Conservation (phyloP, 805 yeast genomes). For the Saccharomyces kudriavzevii region DNA sequence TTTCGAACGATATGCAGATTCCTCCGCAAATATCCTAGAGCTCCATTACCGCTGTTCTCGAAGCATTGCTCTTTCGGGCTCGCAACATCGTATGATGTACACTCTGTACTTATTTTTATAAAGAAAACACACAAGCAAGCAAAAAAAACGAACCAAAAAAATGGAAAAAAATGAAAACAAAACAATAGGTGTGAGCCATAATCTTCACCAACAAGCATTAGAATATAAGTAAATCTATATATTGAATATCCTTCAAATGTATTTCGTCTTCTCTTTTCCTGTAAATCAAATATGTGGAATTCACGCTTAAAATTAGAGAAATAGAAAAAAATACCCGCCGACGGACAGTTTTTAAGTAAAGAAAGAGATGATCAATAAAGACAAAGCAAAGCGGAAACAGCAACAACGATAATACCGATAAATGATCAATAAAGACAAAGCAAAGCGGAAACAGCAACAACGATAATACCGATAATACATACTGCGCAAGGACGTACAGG, state of each 20-base stretch:
- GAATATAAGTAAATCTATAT: background rate
- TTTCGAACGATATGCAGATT: background rate
- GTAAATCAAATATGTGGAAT: background rate
- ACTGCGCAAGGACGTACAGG: background rate
- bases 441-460: background rate
- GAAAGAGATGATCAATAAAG: background rate
- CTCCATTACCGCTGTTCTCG: background rate
- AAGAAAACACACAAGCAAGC: background rate
- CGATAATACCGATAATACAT: background rate
- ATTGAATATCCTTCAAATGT: background rate
- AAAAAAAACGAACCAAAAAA: background rate
- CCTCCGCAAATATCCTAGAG: background rate
- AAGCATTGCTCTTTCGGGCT: too few species aligned
- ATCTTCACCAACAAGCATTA: background rate
- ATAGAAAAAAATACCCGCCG: background rate
- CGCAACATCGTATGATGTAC: background rate
- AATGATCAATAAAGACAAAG: background rate
- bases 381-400: background rate
- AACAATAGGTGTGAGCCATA: background rate
- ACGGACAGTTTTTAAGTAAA: background rate
- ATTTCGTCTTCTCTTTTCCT: background rate
- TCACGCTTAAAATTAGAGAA: background rate
- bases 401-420: too few species aligned
- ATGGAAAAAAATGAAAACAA: too few species aligned
- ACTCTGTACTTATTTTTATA: background rate